Evolutionary conservation across 1,284 basidiomycete species (phyloP), one percentile per base, ranked within the genome.

Genomic region (Malassezia slooffiae): DNA sequence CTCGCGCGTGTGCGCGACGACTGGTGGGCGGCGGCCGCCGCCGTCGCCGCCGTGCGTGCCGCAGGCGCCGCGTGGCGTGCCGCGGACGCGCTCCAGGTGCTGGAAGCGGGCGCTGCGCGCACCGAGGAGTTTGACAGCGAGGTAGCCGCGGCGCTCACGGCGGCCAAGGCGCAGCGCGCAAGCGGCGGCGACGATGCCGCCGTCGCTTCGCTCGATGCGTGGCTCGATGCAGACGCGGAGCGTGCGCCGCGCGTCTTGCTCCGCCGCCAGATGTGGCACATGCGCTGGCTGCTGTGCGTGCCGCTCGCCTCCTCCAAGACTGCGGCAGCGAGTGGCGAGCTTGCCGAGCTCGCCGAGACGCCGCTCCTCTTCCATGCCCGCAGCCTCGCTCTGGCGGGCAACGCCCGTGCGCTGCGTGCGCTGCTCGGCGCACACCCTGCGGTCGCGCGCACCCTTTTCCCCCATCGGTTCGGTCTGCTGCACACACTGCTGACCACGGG

Each of bases 241-340:
- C 34, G 40, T 12, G 16, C 32, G 17, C 23, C 40, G 8, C 40
- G 34, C 16, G 23, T 43, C 5, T 12, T 48, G 9, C 27, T 48
- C 13, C 46, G 46, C 16, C 40, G 46, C 26, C 24, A 43, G 33
- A 26, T 48, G n/a, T 48, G 46, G 46, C 46, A 38, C 33, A 38
- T 48, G 46, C 40, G 33, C 23, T 48, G 46, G 46, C 46, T 48
- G 12, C 36, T 48, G 19, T 29, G 40, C 38, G 43, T 48, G 12
- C 41, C 39, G 8, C 34, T 42, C 6, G 35, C 40, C 8, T 12
- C 21, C 8, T 28, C 30, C 24, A 35, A 33, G 5, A 16, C 30
- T 1, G 46, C 40, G 20, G 22, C 8, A 1, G 27, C 31, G 6
- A 24, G 21, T 4, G 34, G 16, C 15, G 35, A 48, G 23, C 5